phyloP scores from a whole-genome alignment of 2,329 filamentous ascomycete genomes.

The Venturia effusa region DNA sequence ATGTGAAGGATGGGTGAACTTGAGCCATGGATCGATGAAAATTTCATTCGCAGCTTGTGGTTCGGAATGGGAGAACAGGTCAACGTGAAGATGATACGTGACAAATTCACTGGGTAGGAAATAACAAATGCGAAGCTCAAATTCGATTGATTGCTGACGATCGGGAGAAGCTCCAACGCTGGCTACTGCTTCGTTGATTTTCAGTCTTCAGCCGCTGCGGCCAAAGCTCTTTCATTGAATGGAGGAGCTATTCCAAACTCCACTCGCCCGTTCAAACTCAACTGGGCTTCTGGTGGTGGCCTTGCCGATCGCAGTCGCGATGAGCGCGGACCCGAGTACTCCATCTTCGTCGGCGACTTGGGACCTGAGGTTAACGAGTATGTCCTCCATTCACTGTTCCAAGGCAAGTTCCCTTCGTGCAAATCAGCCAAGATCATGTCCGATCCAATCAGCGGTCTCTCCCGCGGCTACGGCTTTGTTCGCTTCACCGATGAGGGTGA shows the following conservation, averaged over 20 bases:
- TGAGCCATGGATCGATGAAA: conserved; percentile 98
- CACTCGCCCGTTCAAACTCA: conserved; percentile 91
- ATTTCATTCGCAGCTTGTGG: conserved; percentile 93
- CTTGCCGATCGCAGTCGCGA: conserved; percentile 84
- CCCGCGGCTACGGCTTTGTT: conserved; percentile 94
- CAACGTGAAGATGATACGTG: conserved; percentile 98
- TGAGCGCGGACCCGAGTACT: conserved; percentile 90
- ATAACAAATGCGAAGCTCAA: conserved; percentile 1
- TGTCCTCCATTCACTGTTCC: conserved; percentile 92
- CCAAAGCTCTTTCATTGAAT: conserved; percentile 83
- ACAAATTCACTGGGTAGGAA: conserved; percentile 91
- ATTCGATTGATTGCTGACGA: conserved; percentile 21
- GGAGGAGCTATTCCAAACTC: conserved; percentile 88
- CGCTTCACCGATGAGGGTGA: conserved; percentile 93
- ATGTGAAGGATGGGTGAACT: conserved; percentile 87
- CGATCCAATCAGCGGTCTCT: conserved; percentile 94
- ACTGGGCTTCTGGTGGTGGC: conserved; percentile 96
- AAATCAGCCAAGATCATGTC: conserved; percentile 99
- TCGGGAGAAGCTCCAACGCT: conserved; percentile 73
- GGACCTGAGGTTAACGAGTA: conserved; percentile 98
- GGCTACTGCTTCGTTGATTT: conserved; percentile 99
- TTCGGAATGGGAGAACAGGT: conserved; percentile 88
- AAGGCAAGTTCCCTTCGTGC: conserved; percentile 90
- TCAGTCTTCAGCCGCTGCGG: conserved; percentile 66
- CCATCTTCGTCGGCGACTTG: conserved; percentile 95